Conservation (phyloP, 1,284 basidiomycete genomes). For the Cutaneotrichosporon dermatis region DNA sequence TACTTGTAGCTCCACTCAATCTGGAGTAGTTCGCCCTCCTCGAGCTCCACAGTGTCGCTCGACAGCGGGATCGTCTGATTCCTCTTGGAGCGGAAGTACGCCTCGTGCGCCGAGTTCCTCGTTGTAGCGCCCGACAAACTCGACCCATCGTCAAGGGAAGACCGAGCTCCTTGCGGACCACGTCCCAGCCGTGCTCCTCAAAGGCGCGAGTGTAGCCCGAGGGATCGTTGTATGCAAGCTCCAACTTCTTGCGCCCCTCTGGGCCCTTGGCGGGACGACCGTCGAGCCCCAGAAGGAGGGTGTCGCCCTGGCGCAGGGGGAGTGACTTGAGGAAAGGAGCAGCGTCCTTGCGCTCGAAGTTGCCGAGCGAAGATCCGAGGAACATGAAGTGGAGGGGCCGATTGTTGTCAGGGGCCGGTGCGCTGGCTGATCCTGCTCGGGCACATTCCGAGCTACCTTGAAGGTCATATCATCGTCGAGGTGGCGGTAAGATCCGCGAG, state of each 20-base stretch:
- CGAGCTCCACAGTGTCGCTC: constrained; percentile 55
- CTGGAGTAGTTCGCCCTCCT: constrained; percentile 70
- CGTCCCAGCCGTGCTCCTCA: constrained; percentile 82
- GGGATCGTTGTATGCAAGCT: constrained; percentile 73
- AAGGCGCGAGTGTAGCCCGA: constrained; percentile 74
- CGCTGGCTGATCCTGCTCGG: too few species aligned
- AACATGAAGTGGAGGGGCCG: constrained; percentile 76
- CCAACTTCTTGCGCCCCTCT: constrained; percentile 42
- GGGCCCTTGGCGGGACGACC: constrained; percentile 48
- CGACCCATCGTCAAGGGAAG: constrained; percentile 43
- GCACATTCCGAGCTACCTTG: neutral
- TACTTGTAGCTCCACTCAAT: constrained; percentile 92
- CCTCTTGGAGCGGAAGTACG: constrained; percentile 70
- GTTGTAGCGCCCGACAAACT: constrained; percentile 79
- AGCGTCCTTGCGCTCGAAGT: constrained; percentile 74
- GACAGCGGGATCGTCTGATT: constrained; percentile 59
- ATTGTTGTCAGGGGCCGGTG: neutral
- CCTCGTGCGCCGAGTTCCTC: constrained; percentile 71
- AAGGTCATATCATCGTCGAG: neutral
- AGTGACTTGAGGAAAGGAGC: constrained; percentile 71
- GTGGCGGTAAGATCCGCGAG: neutral
- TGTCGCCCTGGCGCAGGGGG: constrained; percentile 62
- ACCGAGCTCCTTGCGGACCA: constrained; percentile 48
- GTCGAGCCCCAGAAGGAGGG: constrained; percentile 72
- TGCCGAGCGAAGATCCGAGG: constrained; percentile 91